These are phyloP conservation scores for Cryptococcus hybrid DNA, from an alignment of 1,284 basidiomycete genomes.

Conservation along the genomic window DNA sequence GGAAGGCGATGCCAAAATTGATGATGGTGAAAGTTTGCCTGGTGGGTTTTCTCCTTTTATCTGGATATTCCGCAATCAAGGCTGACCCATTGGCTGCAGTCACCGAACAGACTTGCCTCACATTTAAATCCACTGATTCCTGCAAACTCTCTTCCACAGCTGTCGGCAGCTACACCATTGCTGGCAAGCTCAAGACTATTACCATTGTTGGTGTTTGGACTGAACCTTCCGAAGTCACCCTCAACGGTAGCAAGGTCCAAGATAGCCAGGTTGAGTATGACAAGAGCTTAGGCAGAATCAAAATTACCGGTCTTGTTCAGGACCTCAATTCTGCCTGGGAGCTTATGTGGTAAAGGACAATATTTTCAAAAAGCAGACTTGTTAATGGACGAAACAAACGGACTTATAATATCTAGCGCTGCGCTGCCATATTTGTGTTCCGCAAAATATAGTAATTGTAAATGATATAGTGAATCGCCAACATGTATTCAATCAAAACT, in stretches of 20 bases:
- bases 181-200: slow-evolving; percentile 10
- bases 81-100: slow-evolving; percentile 4
- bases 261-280: slow-evolving; percentile 10
- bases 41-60: slow-evolving; percentile 4
- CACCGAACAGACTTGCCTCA: slow-evolving; percentile 16
- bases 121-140: slow-evolving; percentile 6
- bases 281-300: slow-evolving; percentile 5
- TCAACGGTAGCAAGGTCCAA: slow-evolving; percentile 12
- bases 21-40: slow-evolving; percentile 56
- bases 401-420: neutral
- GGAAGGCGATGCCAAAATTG: slow-evolving; percentile 60
- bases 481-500: no score
- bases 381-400: neutral
- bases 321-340: slow-evolving; percentile 11
- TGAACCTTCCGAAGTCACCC: slow-evolving; percentile 3
- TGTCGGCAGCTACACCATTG: slow-evolving; percentile 12
- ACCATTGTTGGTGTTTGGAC: slow-evolving; percentile 16
- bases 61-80: neutral
- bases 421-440: no score
- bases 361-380: neutral
- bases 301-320: slow-evolving; percentile 9
- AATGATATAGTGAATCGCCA: no score
- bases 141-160: slow-evolving; percentile 4
- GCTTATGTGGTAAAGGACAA: slow-evolving; percentile 7
- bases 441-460: no score